phyloP scores from a whole-genome alignment of 2,329 filamentous ascomycete genomes.

The Coniosporium tulheliwenetii region DNA sequence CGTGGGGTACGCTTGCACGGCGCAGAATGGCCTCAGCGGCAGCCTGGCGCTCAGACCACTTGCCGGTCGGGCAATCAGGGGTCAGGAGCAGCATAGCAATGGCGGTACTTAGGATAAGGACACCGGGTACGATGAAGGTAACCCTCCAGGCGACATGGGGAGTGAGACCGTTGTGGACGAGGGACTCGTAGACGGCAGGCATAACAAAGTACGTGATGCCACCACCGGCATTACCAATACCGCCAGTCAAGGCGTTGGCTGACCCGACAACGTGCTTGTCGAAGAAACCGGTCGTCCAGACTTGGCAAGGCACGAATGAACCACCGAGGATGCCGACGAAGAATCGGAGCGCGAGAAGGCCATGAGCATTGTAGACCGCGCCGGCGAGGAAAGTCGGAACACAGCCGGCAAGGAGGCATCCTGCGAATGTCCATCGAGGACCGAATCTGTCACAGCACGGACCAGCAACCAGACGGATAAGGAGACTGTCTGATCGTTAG shows the following conservation, averaged over 20 bases:
- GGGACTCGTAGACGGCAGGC: constrained; percentile 73
- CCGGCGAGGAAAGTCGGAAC: constrained; percentile 74
- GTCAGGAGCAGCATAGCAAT: constrained; percentile 57
- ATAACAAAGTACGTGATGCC: constrained; percentile 90
- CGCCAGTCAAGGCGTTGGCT: constrained; percentile 71
- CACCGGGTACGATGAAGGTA: constrained; percentile 68
- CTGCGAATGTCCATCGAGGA: constrained; percentile 64
- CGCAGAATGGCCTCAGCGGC: constrained; percentile 38
- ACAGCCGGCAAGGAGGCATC: constrained; percentile 59
- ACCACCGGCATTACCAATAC: constrained; percentile 75
- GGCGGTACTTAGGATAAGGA: constrained; percentile 53
- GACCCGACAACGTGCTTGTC: constrained; percentile 86
- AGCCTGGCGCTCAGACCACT: constrained; percentile 58
- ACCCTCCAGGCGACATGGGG: constrained; percentile 67
- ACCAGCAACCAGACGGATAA: constrained; percentile 64
- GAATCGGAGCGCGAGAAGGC: constrained; percentile 60
- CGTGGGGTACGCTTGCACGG: constrained; percentile 26
- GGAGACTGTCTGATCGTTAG: constrained; percentile 30
- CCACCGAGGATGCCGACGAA: constrained; percentile 69
- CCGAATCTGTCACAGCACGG: constrained; percentile 78
- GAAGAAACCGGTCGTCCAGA: constrained; percentile 86
- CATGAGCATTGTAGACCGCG: constrained; percentile 49
- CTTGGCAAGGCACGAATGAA: constrained; percentile 72
- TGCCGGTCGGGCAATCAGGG: constrained; percentile 68
- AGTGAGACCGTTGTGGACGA: constrained; percentile 44